A percentile compares a stretch with the other conserved stretches of the same genome.
Conservation (phyloP, 106 monocot species). For the Dendrobium chrysotoxum region DNA sequence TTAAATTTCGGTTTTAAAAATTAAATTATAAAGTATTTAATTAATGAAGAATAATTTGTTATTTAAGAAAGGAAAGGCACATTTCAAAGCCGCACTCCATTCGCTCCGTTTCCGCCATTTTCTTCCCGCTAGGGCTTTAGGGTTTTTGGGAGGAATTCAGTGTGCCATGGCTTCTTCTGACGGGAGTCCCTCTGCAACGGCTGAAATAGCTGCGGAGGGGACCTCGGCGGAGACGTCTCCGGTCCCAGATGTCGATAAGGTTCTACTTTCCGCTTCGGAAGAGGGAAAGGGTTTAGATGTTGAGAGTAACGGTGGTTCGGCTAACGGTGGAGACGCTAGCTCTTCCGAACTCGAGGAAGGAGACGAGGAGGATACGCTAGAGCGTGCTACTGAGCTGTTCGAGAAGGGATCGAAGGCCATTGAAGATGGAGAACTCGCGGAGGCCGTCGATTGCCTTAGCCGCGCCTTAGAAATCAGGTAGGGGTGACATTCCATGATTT, state of each 20-base stretch:
- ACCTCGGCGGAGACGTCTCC: neutral
- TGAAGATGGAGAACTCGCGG: conserved; percentile 54
- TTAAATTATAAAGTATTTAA: too few species aligned
- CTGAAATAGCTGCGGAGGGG: neutral
- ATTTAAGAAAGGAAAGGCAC: too few species aligned
- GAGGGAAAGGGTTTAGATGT: neutral
- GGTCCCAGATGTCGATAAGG: neutral
- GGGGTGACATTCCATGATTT: neutral
- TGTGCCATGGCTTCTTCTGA: neutral
- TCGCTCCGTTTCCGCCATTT: neutral
- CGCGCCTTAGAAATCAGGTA: conserved; percentile 93
- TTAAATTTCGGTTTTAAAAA: too few species aligned
- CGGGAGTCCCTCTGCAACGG: neutral
- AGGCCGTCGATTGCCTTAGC: conserved; percentile 84
- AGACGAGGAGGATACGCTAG: conserved; percentile 38
- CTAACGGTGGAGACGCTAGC: neutral
- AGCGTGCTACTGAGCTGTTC: conserved; percentile 56
- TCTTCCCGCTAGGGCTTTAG: neutral
- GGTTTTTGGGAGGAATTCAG: neutral
- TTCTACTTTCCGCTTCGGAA: neutral
- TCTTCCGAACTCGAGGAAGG: conserved; percentile 13
- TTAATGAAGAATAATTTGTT: too few species aligned
- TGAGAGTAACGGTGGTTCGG: conserved; percentile 2
- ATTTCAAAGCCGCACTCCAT: neutral
- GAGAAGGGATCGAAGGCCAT: conserved; percentile 80